Conservation (phyloP, 2,329 filamentous ascomycete genomes). For the Incumbomyces delicatus region DNA sequence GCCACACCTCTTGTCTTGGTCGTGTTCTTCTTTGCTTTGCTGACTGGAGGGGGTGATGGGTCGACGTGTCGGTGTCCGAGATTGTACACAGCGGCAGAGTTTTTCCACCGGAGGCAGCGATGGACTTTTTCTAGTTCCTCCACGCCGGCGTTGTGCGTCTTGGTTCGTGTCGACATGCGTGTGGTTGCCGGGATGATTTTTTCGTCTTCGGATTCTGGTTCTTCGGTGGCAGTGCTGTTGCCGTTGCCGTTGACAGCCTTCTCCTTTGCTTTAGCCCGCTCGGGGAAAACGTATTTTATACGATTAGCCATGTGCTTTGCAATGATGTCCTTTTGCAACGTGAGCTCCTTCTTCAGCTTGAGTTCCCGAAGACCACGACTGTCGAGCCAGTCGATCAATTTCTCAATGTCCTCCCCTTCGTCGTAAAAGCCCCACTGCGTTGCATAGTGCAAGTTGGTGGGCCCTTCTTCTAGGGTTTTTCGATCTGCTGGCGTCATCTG, state of each 20-base stretch:
- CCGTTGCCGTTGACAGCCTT: constrained; percentile 24
- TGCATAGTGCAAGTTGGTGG: constrained; percentile 65
- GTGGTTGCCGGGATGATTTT: constrained; percentile 29
- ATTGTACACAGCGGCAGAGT: constrained; percentile 49
- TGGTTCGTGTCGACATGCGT: constrained; percentile 54
- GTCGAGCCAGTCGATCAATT: constrained; percentile 80
- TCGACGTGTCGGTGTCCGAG: constrained; percentile 53
- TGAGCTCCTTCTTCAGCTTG: constrained; percentile 78
- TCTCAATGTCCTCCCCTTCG: constrained; percentile 65
- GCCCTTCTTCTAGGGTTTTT: constrained; percentile 75
- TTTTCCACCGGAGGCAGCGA: constrained; percentile 57
- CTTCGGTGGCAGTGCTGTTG: constrained; percentile 21
- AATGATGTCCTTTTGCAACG: constrained; percentile 66
- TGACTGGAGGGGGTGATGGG: constrained; percentile 41
- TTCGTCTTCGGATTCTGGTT: constrained; percentile 36
- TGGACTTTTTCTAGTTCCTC: constrained; percentile 41
- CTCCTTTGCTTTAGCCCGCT: constrained; percentile 22
- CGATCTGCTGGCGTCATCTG: constrained; percentile 76
- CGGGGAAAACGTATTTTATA: constrained; percentile 53
- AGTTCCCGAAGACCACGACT: constrained; percentile 75
- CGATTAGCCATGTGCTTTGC: constrained; percentile 70
- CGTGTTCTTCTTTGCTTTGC: constrained; percentile 28
- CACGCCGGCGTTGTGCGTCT: constrained; percentile 42
- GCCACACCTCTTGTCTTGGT: neutral
- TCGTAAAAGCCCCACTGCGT: constrained; percentile 87